Conservation (phyloP, 2,329 filamentous ascomycete genomes). For the Tolypocladium pustulatum region DNA sequence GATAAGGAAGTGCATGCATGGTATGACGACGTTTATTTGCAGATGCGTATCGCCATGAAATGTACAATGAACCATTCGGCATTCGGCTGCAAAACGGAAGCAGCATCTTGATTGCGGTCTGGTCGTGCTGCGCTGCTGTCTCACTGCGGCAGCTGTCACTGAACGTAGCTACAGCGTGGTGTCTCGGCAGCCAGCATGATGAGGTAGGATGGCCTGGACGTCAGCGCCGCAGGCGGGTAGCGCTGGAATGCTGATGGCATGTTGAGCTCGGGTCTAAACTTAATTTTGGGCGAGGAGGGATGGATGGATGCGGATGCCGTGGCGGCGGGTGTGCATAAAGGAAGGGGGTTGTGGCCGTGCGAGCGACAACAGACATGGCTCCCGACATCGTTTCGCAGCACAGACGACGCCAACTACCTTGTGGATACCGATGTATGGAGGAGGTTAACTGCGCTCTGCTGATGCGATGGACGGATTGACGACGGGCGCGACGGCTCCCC, state of each 20-base stretch:
- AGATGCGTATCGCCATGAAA: neutral
- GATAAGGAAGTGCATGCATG: neutral
- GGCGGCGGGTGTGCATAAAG: neutral
- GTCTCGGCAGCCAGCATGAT: neutral
- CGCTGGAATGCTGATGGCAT: neutral
- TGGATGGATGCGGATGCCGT: neutral
- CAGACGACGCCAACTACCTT: neutral
- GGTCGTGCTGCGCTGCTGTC: neutral
- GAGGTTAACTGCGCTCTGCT: neutral
- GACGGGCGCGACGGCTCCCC: neutral
- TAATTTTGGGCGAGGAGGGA: neutral
- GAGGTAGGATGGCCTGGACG: too few relatives aligned
- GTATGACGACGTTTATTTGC: neutral
- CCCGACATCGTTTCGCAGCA: neutral
- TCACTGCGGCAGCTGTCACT: neutral
- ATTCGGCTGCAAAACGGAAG: neutral
- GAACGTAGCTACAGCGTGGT: neutral
- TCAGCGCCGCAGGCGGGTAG: neutral
- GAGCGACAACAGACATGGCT: neutral
- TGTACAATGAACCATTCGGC: neutral
- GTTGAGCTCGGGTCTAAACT: neutral
- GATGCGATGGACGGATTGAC: neutral
- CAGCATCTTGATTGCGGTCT: too few relatives aligned
- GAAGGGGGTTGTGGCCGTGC: neutral
- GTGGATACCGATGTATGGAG: neutral